Evolutionary conservation across 1,284 basidiomycete genomes (phyloP).

Genomic region (Mycosarcoma mackinlayi): DNA sequence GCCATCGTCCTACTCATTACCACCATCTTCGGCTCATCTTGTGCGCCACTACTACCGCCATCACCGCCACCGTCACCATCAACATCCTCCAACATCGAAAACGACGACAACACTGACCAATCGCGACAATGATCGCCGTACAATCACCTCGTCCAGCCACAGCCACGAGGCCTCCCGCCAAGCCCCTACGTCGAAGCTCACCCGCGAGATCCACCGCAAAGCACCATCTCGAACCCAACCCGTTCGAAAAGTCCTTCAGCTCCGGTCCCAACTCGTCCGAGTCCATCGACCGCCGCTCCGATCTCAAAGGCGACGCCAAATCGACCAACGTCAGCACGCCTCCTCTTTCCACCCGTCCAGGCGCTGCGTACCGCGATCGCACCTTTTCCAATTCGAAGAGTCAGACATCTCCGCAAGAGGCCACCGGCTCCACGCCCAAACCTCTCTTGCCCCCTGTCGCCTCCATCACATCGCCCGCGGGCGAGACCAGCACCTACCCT

Average conservation of each 20-base stretch:
- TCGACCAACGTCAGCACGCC: conserved; percentile 41
- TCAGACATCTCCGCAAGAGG: conserved; percentile 36
- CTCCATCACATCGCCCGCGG: conserved; percentile 84
- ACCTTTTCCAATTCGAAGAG: conserved; percentile 33
- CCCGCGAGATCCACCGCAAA: conserved; percentile 47
- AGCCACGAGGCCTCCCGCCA: conserved; percentile 43
- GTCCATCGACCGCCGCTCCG: conserved; percentile 38
- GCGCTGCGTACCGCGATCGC: conserved; percentile 45
- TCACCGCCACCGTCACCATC: conserved; percentile 3
- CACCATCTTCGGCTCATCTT: conserved; percentile 1
- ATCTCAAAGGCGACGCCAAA: conserved; percentile 31
- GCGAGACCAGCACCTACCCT: conserved; percentile 68
- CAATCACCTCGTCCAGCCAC: conserved; percentile 41
- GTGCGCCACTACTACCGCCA: no score
- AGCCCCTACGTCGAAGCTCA: conserved; percentile 27
- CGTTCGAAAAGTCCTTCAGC: conserved; percentile 94
- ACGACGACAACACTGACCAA: no score
- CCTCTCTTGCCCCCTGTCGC: conserved; percentile 82
- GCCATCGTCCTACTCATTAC: no score
- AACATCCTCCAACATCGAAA: conserved; percentile 3
- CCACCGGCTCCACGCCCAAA: conserved; percentile 48
- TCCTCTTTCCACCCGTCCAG: conserved; percentile 45
- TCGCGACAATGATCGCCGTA: conserved; percentile 24
- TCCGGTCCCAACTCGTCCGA: conserved; percentile 69
- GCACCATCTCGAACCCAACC: conserved; percentile 83